Conservation (phyloP, 2,329 filamentous ascomycete genomes). For the Paraphoma sp. region DNA sequence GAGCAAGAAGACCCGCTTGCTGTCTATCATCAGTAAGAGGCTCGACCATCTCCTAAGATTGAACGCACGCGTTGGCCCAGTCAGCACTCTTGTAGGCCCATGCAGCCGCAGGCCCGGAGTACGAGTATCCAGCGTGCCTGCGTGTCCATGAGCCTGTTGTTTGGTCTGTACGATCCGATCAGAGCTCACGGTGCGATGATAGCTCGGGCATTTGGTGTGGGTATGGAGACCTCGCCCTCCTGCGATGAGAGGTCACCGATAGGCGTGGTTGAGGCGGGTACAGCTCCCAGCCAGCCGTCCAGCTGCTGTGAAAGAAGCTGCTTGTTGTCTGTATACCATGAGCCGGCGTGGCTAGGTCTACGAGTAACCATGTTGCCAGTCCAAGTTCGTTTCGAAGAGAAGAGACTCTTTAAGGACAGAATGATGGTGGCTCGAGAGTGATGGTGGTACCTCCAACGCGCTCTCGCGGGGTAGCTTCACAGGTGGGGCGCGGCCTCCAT, state of each 20-base stretch:
- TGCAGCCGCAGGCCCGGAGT: conserved; percentile 89
- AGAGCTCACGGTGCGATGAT: conserved; percentile 87
- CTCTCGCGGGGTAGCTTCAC: conserved; percentile 6
- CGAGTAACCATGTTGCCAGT: conserved; percentile 50
- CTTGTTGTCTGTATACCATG: conserved; percentile 78
- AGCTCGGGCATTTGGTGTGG: conserved; percentile 75
- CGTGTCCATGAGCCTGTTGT: conserved; percentile 36
- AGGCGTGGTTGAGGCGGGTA: conserved; percentile 70
- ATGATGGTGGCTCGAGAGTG: not conserved
- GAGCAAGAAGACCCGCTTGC: conserved; percentile 88
- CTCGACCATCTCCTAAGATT: not conserved
- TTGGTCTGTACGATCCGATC: conserved; percentile 1
- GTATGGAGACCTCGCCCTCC: conserved; percentile 57
- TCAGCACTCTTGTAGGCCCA: conserved; percentile 94
- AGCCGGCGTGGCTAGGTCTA: conserved; percentile 78
- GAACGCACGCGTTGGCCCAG: conserved; percentile 72
- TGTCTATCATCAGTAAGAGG: conserved; percentile 33
- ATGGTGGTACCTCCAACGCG: not conserved
- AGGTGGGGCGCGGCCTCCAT: too few species aligned
- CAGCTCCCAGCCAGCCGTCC: conserved; percentile 73
- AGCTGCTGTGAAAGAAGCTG: conserved; percentile 71
- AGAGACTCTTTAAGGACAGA: not conserved
- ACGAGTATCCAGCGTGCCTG: conserved; percentile 92
- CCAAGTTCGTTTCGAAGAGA: not conserved
- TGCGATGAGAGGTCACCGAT: conserved; percentile 57